Evolutionary conservation across 2,329 filamentous ascomycete genomes (phyloP).

Genomic region (Monosporascus sp.): DNA sequence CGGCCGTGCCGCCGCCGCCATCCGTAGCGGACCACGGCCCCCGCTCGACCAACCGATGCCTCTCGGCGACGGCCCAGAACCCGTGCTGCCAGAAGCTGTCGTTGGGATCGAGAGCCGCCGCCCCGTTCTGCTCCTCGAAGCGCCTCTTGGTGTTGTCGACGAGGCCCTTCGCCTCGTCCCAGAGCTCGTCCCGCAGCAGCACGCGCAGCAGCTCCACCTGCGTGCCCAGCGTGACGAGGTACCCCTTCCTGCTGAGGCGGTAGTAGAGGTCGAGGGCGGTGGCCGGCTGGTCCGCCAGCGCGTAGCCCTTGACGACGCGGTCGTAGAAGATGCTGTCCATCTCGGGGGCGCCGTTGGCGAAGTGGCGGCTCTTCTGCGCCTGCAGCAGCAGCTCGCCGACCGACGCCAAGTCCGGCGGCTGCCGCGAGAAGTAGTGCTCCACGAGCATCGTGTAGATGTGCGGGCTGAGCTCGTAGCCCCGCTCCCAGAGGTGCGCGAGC

Average conservation of each 20-base stretch:
- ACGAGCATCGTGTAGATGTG: constrained; percentile 73
- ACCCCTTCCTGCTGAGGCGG: constrained; percentile 34
- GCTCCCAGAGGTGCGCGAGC: constrained; percentile 54
- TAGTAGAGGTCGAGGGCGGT: constrained; percentile 45
- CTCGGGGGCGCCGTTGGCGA: constrained; percentile 5
- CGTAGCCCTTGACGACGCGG: constrained; percentile 56
- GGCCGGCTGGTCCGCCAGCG: constrained; percentile 43
- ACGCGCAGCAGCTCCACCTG: constrained; percentile 37
- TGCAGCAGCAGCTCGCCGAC: constrained; percentile 55
- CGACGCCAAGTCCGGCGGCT: constrained; percentile 52
- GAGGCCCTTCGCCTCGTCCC: constrained; percentile 15
- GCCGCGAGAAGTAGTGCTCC: constrained; percentile 57
- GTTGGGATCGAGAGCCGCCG: constrained; percentile 2
- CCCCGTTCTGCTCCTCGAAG: constrained; percentile 10
- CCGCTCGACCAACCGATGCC: constrained; percentile 27
- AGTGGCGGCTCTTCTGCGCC: constrained; percentile 22
- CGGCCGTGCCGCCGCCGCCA: neutral
- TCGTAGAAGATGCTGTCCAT: constrained; percentile 44
- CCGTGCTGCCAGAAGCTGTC: constrained; percentile 36
- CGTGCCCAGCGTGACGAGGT: constrained; percentile 36
- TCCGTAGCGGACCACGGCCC: neutral
- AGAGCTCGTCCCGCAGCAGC: constrained; percentile 13
- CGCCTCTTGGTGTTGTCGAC: constrained; percentile 16
- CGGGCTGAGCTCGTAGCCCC: constrained; percentile 47
- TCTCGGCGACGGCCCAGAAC: constrained; percentile 43